Base-by-base conservation (phyloP, 2,329 filamentous ascomycete genomes). In the Lachnellula suecica region DNA sequence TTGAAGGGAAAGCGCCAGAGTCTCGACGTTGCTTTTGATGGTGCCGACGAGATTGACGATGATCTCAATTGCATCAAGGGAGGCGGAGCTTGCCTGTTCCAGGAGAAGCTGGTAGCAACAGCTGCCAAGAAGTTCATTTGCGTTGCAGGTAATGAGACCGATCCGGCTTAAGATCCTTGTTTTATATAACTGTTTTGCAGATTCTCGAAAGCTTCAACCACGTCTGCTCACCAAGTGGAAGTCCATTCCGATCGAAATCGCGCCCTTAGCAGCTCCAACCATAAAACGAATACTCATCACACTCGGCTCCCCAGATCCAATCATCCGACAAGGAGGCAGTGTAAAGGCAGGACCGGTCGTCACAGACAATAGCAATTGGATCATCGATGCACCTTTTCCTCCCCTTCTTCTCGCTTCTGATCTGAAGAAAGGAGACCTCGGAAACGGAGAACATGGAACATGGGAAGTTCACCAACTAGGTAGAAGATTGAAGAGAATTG, bases 61-160 rank as follows among this genome's bases (percentile, higher is more conserved):
- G 89, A 95, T 47, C 74, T 99, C 54, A 99, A 97, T 72, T 91
- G 93, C 68, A 97, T 99, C 76, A 97, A 97, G 76, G 94, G 94
- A 49, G 94, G 94, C 45, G 94, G 94, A 53, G 94, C 91, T n/a
- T 99, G 94, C 72, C 74, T 97, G 51, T 96, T 96, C 75, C 94
- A 97, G 72, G 94, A 99, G 75, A 99, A 99, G 77, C 79, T 99
- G 31, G 92, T 99, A 4, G 92, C 92, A 4, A 83, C 90, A 54
- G 83, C 88, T 45, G 87, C 91, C 3, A 88, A 84, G 71, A 89
- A 89, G 68, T 96, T 97, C 66, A 79, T 97, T 57, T 93, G 89
- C 64, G 90, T 95, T 52, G 91, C 90, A 51, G 87, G 86, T 89
- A 72, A 11, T 23, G 22, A 13, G 15, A 13, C 10, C 15, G 23